Evolutionary conservation across 345 rosid genomes (phyloP), one percentile per base, ranked within the genome.

Genomic region (Citrus medica): DNA sequence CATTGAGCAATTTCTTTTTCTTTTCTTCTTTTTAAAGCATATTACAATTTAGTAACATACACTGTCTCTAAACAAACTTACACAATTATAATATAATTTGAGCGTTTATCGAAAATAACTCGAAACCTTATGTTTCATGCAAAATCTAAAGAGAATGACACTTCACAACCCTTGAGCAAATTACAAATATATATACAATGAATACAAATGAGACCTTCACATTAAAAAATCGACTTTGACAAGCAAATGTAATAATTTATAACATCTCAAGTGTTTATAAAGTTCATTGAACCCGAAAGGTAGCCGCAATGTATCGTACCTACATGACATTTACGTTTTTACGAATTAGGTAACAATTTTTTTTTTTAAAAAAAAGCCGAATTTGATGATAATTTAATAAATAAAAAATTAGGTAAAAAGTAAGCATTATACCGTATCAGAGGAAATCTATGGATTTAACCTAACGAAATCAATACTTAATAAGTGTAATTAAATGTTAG

Each of bases 161-260:
- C 17, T 46, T 46, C 1, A 46, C 22, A 6, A 17, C 21, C 58
- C 21, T 17, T 53, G 58, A 53, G 58, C 58, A 53, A 17, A 6
- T 17, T 53, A 17, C 5, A 53, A 17, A 27, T 42, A 12, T 19
- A 12, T 6, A 64, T 53, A 4, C 71, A 48, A 51, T 76, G 63
- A 28, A 76, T 65, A 19, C 46, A 51, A 76, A 65, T 60, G 53
- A 58, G 58, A n/a, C 48, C 48, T 6, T 2, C 35, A n/a, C 24
- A 21, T 59, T 25, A 73, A 60, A 60, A 25, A 25, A 33, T 40
- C 66, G 77, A 81, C 77, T 76, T 64, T 64, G 42, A 27, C 38
- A 76, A 24, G 24, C 22, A 17, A 77, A 37, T 38, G 38, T 69
- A 65, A 65, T 73, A 28, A 27, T 27, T 19, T 46, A 46, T 46